Percentiles rank a stretch among this genome's conserved stretches.
These are phyloP conservation scores for Edaphochlamys debaryana DNA, from an alignment of 139 green algal species.

Conservation along the genomic window DNA sequence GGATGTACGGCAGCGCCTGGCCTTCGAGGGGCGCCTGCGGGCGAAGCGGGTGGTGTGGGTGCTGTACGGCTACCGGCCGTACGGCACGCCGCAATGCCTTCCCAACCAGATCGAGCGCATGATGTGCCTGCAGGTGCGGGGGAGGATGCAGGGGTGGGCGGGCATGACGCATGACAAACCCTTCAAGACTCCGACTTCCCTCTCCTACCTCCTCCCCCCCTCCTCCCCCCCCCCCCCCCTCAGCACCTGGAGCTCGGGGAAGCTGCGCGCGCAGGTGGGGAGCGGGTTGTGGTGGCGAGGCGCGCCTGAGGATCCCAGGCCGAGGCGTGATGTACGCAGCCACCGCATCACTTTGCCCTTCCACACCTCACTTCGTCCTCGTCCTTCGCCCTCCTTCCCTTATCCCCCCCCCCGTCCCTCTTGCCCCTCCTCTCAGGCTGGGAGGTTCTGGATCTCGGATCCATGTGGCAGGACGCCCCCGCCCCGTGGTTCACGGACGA, in stretches of 20 bases:
- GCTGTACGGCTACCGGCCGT: neutral
- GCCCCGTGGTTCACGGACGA: neutral
- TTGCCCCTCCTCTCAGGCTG: no score
- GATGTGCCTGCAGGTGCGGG: neutral
- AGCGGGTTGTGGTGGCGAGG: no score
- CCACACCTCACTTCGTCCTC: no score
- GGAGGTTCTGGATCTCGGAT: neutral
- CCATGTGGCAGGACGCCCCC: neutral
- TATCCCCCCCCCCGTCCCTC: no score
- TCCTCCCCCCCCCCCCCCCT: neutral
- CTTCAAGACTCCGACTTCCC: no score
- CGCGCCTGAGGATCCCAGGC: no score
- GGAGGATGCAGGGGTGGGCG: neutral
- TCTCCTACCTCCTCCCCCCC: no score
- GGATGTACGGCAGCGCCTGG: neutral
- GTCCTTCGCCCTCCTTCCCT: no score
- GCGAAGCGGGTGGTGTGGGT: neutral
- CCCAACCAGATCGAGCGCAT: slow-evolving; percentile 12
- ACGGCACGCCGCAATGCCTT: neutral
- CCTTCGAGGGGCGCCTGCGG: neutral
- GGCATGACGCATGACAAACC: no score
- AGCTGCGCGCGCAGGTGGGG: neutral
- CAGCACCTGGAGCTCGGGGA: no score
- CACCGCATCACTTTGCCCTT: no score
- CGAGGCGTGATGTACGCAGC: no score